Evolutionary conservation across 2,329 filamentous ascomycete genomes (phyloP).

Genomic region (Sarocladium brachiariae): DNA sequence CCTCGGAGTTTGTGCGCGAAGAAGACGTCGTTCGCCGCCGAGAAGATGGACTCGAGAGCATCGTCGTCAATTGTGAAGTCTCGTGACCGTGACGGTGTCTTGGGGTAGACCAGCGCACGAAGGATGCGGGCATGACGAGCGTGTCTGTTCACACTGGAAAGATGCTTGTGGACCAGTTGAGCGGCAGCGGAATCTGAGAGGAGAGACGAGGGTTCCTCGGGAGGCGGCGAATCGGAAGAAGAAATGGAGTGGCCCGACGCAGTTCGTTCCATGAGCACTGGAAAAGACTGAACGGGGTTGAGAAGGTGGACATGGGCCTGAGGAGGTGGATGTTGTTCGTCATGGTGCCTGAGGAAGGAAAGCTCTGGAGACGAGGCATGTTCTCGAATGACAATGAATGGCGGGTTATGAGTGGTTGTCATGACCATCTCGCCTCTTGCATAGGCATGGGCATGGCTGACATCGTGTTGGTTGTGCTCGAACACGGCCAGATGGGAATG

Average conservation of each 20-base stretch:
- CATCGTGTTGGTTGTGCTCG: neutral
- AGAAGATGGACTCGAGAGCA: slow-evolving; percentile 52
- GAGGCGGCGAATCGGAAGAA: slow-evolving; percentile 26
- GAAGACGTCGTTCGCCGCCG: slow-evolving; percentile 55
- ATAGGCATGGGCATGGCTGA: slow-evolving; percentile 16
- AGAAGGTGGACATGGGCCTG: slow-evolving; percentile 10
- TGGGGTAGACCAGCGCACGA: slow-evolving; percentile 46
- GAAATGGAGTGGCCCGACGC: slow-evolving; percentile 42
- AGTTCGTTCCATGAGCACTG: slow-evolving; percentile 37
- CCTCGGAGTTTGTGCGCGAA: slow-evolving; percentile 49
- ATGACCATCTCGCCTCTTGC: slow-evolving; percentile 14
- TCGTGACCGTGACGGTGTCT: slow-evolving; percentile 21
- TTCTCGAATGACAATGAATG: slow-evolving; percentile 33
- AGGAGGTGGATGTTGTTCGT: neutral
- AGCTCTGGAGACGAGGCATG: neutral
- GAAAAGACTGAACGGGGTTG: slow-evolving; percentile 15
- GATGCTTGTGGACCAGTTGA: slow-evolving; percentile 39
- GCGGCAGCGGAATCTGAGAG: slow-evolving; percentile 42
- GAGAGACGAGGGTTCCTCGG: slow-evolving; percentile 24
- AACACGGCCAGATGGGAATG: neutral
- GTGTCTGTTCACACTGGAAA: slow-evolving; percentile 37
- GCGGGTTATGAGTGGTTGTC: slow-evolving; percentile 18
- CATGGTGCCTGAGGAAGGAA: neutral
- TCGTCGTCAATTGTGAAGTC: slow-evolving; percentile 50
- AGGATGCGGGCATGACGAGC: slow-evolving; percentile 50